Evolutionary conservation across 2,329 filamentous ascomycete genomes (phyloP).

Genomic region (Paecilomyces sp.): DNA sequence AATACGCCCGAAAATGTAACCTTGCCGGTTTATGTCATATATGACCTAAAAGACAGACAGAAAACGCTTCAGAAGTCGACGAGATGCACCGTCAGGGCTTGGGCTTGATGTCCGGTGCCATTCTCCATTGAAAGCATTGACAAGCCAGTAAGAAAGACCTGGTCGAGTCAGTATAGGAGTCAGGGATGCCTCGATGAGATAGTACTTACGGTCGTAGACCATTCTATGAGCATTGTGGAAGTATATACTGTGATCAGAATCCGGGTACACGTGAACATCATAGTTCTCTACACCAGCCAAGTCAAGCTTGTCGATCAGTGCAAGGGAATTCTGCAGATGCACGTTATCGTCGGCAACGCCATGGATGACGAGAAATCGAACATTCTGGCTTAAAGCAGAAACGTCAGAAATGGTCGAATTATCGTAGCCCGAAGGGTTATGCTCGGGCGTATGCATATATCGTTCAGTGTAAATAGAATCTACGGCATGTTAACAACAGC

Average conservation of each 20-base stretch:
- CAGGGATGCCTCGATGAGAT: not conserved
- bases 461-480: slow-evolving; percentile 44
- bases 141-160: slow-evolving; percentile 66
- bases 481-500: slow-evolving; percentile 4
- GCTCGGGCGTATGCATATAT: slow-evolving; percentile 91
- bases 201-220: slow-evolving; percentile 80
- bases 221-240: slow-evolving; percentile 90
- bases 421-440: slow-evolving; percentile 71
- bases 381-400: slow-evolving; percentile 63
- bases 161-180: not conserved
- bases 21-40: not conserved
- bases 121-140: slow-evolving; percentile 96
- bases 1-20: not conserved
- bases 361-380: slow-evolving; percentile 92
- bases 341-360: slow-evolving; percentile 97
- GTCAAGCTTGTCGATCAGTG: slow-evolving; percentile 79
- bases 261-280: slow-evolving; percentile 92
- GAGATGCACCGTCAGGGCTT: slow-evolving; percentile 28
- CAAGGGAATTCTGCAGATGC: slow-evolving; percentile 90
- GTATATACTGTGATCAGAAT: slow-evolving; percentile 89
- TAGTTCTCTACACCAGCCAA: slow-evolving; percentile 80
- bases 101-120: slow-evolving; percentile 61
- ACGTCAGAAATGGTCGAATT: slow-evolving; percentile 68
- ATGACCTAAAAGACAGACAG: not conserved
- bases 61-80: not conserved